Conservation (phyloP, 2,329 filamentous ascomycete species). For the Aspergillus sp. region DNA sequence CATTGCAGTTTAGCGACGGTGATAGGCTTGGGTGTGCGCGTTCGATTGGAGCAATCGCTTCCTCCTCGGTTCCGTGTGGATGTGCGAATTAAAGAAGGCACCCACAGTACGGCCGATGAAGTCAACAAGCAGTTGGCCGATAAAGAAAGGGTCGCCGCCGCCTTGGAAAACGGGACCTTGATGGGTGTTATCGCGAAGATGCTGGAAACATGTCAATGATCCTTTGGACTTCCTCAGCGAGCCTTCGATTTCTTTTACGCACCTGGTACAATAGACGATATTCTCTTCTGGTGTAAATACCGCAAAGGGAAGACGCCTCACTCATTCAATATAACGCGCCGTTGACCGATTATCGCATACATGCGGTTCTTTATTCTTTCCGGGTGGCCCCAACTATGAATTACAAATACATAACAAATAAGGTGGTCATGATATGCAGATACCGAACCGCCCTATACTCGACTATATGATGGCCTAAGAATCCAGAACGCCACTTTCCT, state of each 20-base stretch:
- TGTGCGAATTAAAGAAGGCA: constrained; percentile 89
- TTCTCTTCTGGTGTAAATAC: too few species aligned
- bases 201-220: constrained; percentile 72
- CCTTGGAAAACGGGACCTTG: constrained; percentile 85
- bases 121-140: constrained; percentile 95
- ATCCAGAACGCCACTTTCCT: constrained; percentile 82
- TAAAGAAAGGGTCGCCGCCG: constrained; percentile 92
- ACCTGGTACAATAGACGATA: neutral
- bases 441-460: neutral
- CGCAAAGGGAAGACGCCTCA: neutral
- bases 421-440: neutral
- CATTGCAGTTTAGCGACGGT: constrained; percentile 96
- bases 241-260: neutral
- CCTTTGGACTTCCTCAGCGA: neutral
- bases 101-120: constrained; percentile 90
- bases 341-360: neutral
- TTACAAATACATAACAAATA: constrained; percentile 18
- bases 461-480: constrained; percentile 28
- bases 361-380: neutral
- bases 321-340: neutral
- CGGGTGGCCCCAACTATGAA: constrained; percentile 5
- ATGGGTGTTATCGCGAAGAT: constrained; percentile 87
- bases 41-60: constrained; percentile 81
- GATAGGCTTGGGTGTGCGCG: constrained; percentile 86
- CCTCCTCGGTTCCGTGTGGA: constrained; percentile 89